Evolutionary conservation across 805 yeast genomes (phyloP).

Genomic region (Pichia heedii): DNA sequence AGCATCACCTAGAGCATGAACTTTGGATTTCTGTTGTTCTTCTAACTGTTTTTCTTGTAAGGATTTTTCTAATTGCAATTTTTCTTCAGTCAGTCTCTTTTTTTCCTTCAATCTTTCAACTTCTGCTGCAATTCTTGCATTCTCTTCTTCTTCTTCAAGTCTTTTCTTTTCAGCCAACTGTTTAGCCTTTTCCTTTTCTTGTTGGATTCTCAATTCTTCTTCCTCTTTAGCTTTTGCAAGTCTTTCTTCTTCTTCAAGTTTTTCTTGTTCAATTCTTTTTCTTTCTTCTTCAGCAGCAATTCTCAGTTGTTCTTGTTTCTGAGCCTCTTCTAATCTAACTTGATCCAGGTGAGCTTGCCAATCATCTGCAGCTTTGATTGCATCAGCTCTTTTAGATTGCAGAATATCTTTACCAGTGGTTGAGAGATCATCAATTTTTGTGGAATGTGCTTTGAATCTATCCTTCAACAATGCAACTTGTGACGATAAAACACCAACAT

Average conservation of each 20-base stretch:
- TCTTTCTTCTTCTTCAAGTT: constrained; percentile 27
- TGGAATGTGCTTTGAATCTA: constrained; percentile 36
- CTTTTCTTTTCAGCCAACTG: constrained; percentile 28
- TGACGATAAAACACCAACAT: constrained; percentile 29
- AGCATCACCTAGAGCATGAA: constrained; percentile 4
- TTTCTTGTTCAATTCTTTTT: constrained; percentile 34
- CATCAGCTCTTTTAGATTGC: constrained; percentile 30
- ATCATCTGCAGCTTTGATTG: constrained; percentile 30
- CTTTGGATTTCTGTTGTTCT: constrained; percentile 28
- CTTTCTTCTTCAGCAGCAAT: constrained; percentile 32
- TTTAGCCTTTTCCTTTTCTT: constrained; percentile 28
- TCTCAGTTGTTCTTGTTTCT: constrained; percentile 36
- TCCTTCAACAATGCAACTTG: constrained; percentile 37
- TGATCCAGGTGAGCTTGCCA: constrained; percentile 41
- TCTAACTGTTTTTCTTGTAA: constrained; percentile 28
- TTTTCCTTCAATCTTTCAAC: constrained; percentile 26
- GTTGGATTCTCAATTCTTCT: constrained; percentile 19
- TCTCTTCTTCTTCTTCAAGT: constrained; percentile 25
- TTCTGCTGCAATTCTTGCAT: constrained; percentile 28
- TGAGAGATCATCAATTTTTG: constrained; percentile 32
- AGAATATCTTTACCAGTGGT: constrained; percentile 31
- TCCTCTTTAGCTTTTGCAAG: constrained; percentile 23
- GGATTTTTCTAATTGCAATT: constrained; percentile 23
- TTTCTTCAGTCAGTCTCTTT: constrained; percentile 23
- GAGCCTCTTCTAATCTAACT: constrained; percentile 36